Conservation (phyloP, 2,329 filamentous ascomycete species). For the Cladophialophora carrionii region DNA sequence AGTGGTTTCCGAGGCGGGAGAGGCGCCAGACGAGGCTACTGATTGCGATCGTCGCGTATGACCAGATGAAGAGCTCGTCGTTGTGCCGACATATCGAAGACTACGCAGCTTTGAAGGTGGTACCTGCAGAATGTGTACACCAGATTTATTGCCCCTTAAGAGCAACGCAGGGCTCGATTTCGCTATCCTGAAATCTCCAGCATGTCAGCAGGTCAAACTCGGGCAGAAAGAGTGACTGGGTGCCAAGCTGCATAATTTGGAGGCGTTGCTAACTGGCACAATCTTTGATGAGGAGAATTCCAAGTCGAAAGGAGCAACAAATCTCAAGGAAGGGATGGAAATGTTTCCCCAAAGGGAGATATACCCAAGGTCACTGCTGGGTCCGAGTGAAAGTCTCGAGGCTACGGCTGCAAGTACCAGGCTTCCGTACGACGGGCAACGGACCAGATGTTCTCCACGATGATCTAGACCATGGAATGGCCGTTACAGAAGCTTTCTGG, state of each 20-base stretch:
- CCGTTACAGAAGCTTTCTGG: not conserved
- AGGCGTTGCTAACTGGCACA: not conserved
- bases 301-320: not conserved
- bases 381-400: not conserved
- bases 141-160: not conserved
- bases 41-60: not conserved
- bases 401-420: slow-evolving; percentile 13
- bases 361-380: not conserved
- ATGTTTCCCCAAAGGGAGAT: slow-evolving; percentile 10
- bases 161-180: not conserved
- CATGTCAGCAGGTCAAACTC: not conserved
- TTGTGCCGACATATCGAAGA: not conserved
- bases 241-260: not conserved
- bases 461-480: slow-evolving; percentile 6
- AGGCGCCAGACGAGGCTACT: slow-evolving; percentile 29
- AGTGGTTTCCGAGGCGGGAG: slow-evolving; percentile 46
- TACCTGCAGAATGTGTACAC: not conserved
- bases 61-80: not conserved
- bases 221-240: not conserved
- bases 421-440: slow-evolving; percentile 7
- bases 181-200: not conserved
- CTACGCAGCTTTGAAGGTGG: not conserved
- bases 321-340: slow-evolving; percentile 3
- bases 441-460: not conserved
- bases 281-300: not conserved